These are phyloP conservation scores for Candida silvatica DNA, from an alignment of 805 yeast species.

Conservation along the genomic window DNA sequence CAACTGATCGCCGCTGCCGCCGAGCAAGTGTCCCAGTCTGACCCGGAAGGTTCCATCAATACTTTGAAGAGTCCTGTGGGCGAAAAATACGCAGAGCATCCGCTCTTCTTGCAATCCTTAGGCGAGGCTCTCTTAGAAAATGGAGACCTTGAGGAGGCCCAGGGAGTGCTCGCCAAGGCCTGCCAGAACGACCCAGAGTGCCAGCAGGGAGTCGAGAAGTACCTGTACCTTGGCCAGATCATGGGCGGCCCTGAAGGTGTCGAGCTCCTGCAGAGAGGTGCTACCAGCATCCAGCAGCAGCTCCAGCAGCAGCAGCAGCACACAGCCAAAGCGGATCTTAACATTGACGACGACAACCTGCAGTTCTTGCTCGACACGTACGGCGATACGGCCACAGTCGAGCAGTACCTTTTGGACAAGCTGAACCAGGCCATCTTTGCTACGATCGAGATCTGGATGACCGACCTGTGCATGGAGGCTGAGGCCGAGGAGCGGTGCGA, in stretches of 20 bases:
- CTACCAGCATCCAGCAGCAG: slow-evolving; percentile 38
- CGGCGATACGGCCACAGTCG: slow-evolving; percentile 17
- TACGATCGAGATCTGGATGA: slow-evolving; percentile 94
- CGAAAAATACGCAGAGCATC: slow-evolving; percentile 29
- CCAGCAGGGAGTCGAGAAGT: slow-evolving; percentile 64
- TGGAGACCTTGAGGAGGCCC: slow-evolving; percentile 75
- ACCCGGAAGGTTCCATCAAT: slow-evolving; percentile 47
- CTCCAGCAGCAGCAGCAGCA: slow-evolving; percentile 11
- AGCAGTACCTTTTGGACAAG: slow-evolving; percentile 40
- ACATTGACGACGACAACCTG: slow-evolving; percentile 7
- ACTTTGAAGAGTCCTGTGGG: slow-evolving; percentile 38
- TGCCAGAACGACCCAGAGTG: slow-evolving; percentile 68
- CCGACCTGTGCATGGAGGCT: slow-evolving; percentile 90
- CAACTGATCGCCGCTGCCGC: slow-evolving; percentile 28
- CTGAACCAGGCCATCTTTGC: slow-evolving; percentile 74
- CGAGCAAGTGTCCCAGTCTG: slow-evolving; percentile 35
- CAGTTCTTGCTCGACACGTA: slow-evolving; percentile 21
- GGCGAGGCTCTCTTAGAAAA: slow-evolving; percentile 78
- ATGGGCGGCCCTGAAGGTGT: slow-evolving; percentile 77
- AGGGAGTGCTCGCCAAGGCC: slow-evolving; percentile 47
- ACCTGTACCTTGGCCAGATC: slow-evolving; percentile 84
- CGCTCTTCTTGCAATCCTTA: slow-evolving; percentile 41
- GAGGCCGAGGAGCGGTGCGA: slow-evolving; percentile 82
- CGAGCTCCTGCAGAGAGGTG: slow-evolving; percentile 51
- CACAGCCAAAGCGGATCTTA: slow-evolving; percentile 1